A percentile compares a stretch with the other conserved stretches of the same genome.
phyloP scores from a whole-genome alignment of 352 stramenopile species.

The Blastocystis sp. region DNA sequence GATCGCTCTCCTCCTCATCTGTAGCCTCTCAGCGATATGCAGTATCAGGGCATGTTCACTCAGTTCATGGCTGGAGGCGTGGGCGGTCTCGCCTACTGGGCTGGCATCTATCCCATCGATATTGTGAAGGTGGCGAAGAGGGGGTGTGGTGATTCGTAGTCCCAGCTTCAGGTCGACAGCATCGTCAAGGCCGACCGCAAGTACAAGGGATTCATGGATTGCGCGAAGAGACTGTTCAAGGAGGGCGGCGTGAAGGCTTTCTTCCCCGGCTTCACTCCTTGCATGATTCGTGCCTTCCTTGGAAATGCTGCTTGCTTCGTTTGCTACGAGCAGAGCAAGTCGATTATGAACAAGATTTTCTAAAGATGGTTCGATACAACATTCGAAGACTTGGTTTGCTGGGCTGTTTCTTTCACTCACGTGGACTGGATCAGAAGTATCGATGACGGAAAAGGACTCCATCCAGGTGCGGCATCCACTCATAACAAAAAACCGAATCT shows the following conservation, averaged over 20 bases:
- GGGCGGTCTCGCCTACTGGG: constrained; percentile 56
- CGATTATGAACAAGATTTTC: constrained; percentile 66
- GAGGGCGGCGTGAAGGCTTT: constrained; percentile 64
- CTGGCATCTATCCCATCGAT: constrained; percentile 67
- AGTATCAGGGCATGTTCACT: constrained; percentile 64
- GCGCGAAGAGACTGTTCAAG: constrained; percentile 60
- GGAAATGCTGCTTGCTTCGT: constrained; percentile 69
- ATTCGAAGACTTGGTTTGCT: no score
- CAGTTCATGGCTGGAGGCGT: constrained; percentile 70
- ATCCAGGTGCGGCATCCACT: no score
- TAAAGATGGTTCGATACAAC: constrained; percentile 1
- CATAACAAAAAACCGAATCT: no score
- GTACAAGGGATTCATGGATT: constrained; percentile 69
- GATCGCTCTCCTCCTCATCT: background rate
- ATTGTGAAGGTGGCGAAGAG: constrained; percentile 46
- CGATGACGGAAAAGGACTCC: no score
- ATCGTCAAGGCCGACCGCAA: constrained; percentile 63
- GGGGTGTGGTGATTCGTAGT: background rate
- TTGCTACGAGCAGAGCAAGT: constrained; percentile 66
- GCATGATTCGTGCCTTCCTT: constrained; percentile 67
- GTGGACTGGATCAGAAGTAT: no score
- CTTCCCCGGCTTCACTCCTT: constrained; percentile 67
- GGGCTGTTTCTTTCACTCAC: no score
- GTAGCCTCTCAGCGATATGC: constrained; percentile 63
- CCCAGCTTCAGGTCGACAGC: constrained; percentile 43